Base-by-base conservation (phyloP, 1,139 yeast species). In the Hansenula lynferdii region DNA sequence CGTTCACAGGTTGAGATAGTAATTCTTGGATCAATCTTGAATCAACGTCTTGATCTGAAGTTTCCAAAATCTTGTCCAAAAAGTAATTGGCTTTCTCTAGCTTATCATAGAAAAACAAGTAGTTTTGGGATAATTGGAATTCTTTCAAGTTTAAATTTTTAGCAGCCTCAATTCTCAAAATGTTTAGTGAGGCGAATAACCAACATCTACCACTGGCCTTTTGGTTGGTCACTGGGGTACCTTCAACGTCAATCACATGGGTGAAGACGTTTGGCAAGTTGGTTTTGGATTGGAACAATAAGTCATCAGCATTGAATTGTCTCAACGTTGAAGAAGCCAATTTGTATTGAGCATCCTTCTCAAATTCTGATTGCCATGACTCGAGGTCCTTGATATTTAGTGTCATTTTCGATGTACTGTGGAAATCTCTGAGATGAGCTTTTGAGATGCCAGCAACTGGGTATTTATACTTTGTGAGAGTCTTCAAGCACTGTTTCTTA, bases 121-220 rank as follows among this genome's bases (percentile, higher is more conserved):
- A 82, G 19, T 79, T 70, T 51, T 86, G 95, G 23, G 92, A 81
- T 34, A 86, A 60, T 62, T 84, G 89, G 58, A 85, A 77, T 38
- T 79, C 80, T 50, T 79, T 75, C 53, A 86, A 61, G 53, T 81
- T 77, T 59, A 79, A 73, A 56, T 74, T 73, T 50, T 72, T 67
- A 60, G 82, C 79, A 34, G 83, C 75, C 38, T 70, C 72, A 36
- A 82, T 60, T 51, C 95, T 69, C 51, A 85, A 64, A 37, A 82
- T 73, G 51, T 85, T 86, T 40, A 85, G 77, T 1, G 92, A 75
- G 8, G 95, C 95, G 61, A 85, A 85, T 48, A 86, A 69, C 95
- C 95, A 86, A 61, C 96, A 86, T 52, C 95, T 67, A 28, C 95
- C 95, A 14, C 86, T 76, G 27, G 74, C 60, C 54, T 75, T 74